Base-by-base conservation (phyloP, 148 eudicot species). In the Silene conica region DNA sequence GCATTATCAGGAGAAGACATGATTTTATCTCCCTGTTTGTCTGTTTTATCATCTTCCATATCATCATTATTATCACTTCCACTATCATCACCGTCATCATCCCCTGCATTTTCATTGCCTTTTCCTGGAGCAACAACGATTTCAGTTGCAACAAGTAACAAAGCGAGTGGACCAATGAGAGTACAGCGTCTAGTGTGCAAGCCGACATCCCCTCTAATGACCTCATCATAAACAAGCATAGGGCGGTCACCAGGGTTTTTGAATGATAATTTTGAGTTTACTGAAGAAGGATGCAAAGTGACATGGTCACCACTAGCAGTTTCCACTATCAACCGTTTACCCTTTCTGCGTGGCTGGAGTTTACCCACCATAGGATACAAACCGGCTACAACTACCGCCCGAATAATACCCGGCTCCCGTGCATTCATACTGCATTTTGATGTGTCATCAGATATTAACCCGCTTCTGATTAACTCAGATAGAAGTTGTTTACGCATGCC, bases 351-450 rank as follows among this genome's bases (percentile, higher is more conserved):
- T 26, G 85, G 83, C 74, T 72, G 76, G 75, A 92, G 67, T 79
- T 83, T 89, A 71, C 97, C 99, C 67, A 92, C 89, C 92, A 80
- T 90, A 5, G 99, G 99, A 83, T 96, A 92, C 38, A 96, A 77
- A 71, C 99, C 97, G 62, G 96, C 89, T 65, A 92, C 85, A 62
- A 96, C 79, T 61, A 96, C 87, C 2, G 96, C 90, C 38, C 89
- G 89, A 16, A 96, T 63, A 74, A 90, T 83, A 62, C 99, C 97
- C 0, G 90, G 87, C 72, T 96, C 84, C 43, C 52, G 85, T 11
- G 90, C 84, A 75, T 96, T 90, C 74, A 81, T 67, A 84, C 85
- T 96, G 78, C 83, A 87, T 43, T 68, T 64, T 9, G 91, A 89
- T 50, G 67, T 78, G 80, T 87, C 92, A 71, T 80, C 82, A 0